phyloP scores from a whole-genome alignment of 2,329 filamentous ascomycete species.

The Colletotrichum sp. region DNA sequence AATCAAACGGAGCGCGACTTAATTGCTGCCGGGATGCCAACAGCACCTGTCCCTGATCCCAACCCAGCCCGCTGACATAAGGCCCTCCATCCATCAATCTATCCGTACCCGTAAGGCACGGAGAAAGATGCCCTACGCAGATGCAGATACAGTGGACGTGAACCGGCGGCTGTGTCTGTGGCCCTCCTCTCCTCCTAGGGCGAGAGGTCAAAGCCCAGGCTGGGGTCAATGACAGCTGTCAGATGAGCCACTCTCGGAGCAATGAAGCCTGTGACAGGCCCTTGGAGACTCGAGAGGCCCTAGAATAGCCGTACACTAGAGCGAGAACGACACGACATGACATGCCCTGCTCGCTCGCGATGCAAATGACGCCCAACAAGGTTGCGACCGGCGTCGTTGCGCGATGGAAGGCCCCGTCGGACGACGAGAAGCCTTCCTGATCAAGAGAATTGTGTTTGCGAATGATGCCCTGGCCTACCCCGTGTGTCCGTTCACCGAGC shows the following conservation, averaged over 20 bases:
- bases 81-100: background rate
- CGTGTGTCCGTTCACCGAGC: background rate
- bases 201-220: background rate
- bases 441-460: background rate
- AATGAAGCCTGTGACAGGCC: background rate
- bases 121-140: background rate
- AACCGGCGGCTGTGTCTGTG: background rate
- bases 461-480: background rate
- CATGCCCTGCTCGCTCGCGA: background rate
- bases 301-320: background rate
- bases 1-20: background rate
- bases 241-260: conserved; percentile 3
- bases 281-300: background rate
- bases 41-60: background rate
- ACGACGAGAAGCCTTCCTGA: background rate
- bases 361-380: background rate
- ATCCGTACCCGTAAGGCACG: background rate
- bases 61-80: background rate
- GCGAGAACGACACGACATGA: background rate
- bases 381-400: background rate
- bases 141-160: background rate
- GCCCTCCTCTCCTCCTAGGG: background rate
- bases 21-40: background rate
- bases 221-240: conserved; percentile 7
- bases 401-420: background rate